Percentiles rank a stretch among this genome's conserved stretches.
phyloP scores from a whole-genome alignment of 129 eudicot species.

The Flaveria bidentis region DNA sequence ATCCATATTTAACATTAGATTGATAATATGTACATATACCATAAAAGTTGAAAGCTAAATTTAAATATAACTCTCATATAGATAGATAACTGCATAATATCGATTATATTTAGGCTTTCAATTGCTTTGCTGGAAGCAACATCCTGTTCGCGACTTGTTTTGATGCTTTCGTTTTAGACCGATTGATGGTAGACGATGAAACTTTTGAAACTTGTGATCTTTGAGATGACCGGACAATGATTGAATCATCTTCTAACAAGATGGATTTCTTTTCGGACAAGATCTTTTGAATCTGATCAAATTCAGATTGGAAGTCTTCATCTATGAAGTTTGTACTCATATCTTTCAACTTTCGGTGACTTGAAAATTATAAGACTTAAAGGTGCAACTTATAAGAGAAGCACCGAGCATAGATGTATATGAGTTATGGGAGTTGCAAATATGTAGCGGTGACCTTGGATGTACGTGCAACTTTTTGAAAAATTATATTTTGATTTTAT shows the following conservation, averaged over 20 bases:
- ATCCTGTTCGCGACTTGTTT: background rate
- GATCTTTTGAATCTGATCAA: constrained; percentile 24
- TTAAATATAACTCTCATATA: background rate
- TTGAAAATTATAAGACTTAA: background rate
- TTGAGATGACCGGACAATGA: constrained; percentile 20
- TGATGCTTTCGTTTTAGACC: background rate
- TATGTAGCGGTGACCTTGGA: background rate
- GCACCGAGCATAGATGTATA: no score
- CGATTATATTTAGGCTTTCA: background rate
- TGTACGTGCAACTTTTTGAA: background rate
- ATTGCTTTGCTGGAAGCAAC: background rate
- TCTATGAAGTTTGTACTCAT: constrained; percentile 29
- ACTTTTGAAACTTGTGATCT: background rate
- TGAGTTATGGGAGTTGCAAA: no score
- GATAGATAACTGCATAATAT: background rate
- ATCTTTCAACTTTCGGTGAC: background rate
- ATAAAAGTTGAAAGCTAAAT: background rate
- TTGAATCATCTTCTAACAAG: constrained; percentile 16
- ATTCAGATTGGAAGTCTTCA: constrained; percentile 32
- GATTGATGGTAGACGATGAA: background rate
- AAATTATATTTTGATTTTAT: background rate
- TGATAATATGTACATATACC: background rate
- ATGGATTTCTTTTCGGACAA: constrained; percentile 12
- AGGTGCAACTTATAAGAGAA: background rate
- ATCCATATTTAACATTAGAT: background rate